Conservation (phyloP, 805 yeast genomes). For the Kuraishia hungarica region DNA sequence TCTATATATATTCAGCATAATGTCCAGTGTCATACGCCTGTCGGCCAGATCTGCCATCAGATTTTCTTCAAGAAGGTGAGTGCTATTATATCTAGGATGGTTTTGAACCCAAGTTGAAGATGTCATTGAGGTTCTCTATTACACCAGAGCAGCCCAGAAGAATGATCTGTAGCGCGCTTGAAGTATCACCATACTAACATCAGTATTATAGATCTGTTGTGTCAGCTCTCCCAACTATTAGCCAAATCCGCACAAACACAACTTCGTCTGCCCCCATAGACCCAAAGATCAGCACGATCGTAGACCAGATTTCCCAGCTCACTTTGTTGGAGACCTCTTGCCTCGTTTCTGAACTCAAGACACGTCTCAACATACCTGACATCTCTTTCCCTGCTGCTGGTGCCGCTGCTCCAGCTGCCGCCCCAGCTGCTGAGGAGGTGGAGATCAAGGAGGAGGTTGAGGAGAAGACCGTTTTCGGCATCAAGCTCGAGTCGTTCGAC, state of each 20-base stretch:
- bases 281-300: constrained; percentile 83
- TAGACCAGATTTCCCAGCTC: constrained; percentile 81
- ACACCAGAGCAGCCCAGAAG: too few species aligned
- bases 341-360: constrained; percentile 70
- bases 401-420: constrained; percentile 54
- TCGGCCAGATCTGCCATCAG: constrained; percentile 1
- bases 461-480: constrained; percentile 35
- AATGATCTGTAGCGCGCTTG: too few species aligned
- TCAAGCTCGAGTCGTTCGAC: constrained; percentile 33
- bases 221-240: neutral
- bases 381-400: constrained; percentile 72
- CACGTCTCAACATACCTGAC: constrained; percentile 87
- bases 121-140: too few species aligned
- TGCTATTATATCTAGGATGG: neutral
- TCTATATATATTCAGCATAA: neutral
- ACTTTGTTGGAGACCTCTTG: constrained; percentile 92
- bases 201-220: neutral
- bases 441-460: constrained; percentile 21
- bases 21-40: neutral
- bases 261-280: constrained; percentile 42
- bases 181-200: neutral
- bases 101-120: neutral
- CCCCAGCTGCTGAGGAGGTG: constrained; percentile 50
- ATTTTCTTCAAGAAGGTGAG: constrained; percentile 1
- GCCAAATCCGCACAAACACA: neutral